phyloP scores from a whole-genome alignment of 2,329 filamentous ascomycete species.

The Blastomyces gilchristii region DNA sequence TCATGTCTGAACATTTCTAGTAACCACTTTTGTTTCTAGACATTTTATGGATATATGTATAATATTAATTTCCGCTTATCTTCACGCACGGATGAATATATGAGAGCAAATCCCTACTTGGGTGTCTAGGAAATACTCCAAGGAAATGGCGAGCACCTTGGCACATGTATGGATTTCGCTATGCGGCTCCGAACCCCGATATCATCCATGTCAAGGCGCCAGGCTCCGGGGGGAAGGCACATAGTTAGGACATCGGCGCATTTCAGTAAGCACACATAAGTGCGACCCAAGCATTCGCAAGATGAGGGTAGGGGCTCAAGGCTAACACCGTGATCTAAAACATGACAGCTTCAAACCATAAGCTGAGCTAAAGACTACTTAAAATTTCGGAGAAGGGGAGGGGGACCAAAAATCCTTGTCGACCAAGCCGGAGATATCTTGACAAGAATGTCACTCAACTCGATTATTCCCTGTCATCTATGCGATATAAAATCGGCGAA shows the following conservation, averaged over 20 bases:
- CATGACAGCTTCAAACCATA: too few species aligned
- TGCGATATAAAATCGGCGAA: background rate
- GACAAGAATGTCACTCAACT: background rate
- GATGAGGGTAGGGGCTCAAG: too few species aligned
- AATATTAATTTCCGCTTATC: background rate
- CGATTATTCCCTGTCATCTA: background rate
- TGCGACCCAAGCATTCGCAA: too few species aligned
- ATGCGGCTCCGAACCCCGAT: background rate
- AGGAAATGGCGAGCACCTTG: background rate
- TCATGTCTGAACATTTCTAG: background rate
- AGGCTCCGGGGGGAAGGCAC: background rate
- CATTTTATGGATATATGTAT: too few species aligned
- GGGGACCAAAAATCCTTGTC: background rate
- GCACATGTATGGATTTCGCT: background rate
- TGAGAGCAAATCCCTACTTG: background rate
- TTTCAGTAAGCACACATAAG: background rate
- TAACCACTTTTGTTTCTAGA: background rate
- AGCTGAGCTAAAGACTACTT: too few species aligned
- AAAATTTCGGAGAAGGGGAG: background rate
- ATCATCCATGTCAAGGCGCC: background rate
- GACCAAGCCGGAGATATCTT: too few species aligned
- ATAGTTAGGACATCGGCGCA: background rate
- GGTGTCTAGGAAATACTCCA: background rate
- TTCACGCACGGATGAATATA: background rate
- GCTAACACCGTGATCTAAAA: too few species aligned